Percentiles rank a stretch among this genome's conserved stretches.
phyloP scores from a whole-genome alignment of 2,329 filamentous ascomycete species.

The Fusarium staphyleae region DNA sequence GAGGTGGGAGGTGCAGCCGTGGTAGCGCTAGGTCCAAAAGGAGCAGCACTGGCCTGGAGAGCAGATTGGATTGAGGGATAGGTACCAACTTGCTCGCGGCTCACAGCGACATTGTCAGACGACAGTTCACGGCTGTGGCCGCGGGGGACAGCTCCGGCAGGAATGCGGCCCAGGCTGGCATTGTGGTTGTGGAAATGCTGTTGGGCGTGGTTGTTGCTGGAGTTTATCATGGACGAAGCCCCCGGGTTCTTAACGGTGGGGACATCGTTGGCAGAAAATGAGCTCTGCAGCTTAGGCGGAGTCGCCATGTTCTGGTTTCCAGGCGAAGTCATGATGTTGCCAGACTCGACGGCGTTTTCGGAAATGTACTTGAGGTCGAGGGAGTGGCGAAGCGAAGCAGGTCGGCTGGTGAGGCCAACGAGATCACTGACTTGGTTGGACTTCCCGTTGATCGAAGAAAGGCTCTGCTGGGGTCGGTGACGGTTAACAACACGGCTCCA shows the following conservation, averaged over 20 bases:
- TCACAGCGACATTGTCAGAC: conserved; percentile 52
- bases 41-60: conserved; percentile 79
- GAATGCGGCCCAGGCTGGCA: conserved; percentile 81
- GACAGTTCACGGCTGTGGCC: conserved; percentile 79
- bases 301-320: conserved; percentile 63
- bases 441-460: conserved; percentile 56
- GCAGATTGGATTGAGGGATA: conserved; percentile 72
- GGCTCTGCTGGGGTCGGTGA: conserved; percentile 71
- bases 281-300: conserved; percentile 80
- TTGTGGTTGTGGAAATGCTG: conserved; percentile 79
- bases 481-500: conserved; percentile 69
- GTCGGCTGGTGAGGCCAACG: conserved; percentile 56
- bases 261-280: conserved; percentile 89
- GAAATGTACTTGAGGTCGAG: conserved; percentile 61
- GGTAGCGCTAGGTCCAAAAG: conserved; percentile 72
- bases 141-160: conserved; percentile 67
- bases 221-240: conserved; percentile 51
- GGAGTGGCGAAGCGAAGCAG: conserved; percentile 63
- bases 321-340: conserved; percentile 54
- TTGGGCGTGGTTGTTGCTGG: conserved; percentile 66
- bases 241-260: conserved; percentile 80
- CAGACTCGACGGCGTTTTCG: conserved; percentile 53
- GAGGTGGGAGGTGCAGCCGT: conserved; percentile 42
- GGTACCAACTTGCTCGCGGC: conserved; percentile 54
- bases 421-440: conserved; percentile 55